phyloP scores from a whole-genome alignment of 768 basidiomycete species.

The Boletales sp. region DNA sequence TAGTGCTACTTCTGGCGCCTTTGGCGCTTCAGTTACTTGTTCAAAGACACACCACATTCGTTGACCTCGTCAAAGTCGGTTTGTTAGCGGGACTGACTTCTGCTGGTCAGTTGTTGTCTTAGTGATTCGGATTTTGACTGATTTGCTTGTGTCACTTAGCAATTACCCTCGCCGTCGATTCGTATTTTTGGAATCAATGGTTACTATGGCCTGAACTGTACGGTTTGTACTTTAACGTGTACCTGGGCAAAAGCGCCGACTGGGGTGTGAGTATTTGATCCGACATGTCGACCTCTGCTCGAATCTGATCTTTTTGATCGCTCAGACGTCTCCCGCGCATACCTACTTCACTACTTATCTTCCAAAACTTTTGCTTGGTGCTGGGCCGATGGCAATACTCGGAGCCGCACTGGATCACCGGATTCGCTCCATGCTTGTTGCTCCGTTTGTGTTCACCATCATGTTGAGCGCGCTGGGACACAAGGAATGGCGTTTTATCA shows the following conservation, averaged over 20 bases:
- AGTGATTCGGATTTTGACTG: not conserved
- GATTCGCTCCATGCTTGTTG: constrained; percentile 48
- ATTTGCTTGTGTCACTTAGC: constrained; percentile 34
- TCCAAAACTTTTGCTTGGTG: constrained; percentile 72
- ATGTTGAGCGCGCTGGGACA: constrained; percentile 78
- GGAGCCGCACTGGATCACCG: constrained; percentile 47
- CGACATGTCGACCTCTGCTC: not conserved
- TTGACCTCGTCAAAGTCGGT: constrained; percentile 46
- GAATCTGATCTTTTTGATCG: not conserved
- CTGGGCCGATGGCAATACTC: constrained; percentile 58
- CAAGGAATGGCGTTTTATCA: constrained; percentile 97
- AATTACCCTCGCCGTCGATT: constrained; percentile 66
- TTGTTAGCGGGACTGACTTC: constrained; percentile 47
- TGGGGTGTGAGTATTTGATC: constrained; percentile 75
- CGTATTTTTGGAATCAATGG: constrained; percentile 76
- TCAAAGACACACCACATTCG: constrained; percentile 40
- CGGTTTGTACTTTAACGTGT: constrained; percentile 79
- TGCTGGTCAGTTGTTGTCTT: constrained; percentile 39
- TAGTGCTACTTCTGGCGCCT: constrained; percentile 63
- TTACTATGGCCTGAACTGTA: constrained; percentile 86
- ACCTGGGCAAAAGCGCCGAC: constrained; percentile 78
- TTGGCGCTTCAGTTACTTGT: constrained; percentile 54
- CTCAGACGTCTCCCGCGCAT: constrained; percentile 64
- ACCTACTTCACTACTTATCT: constrained; percentile 65
- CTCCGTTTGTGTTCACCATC: constrained; percentile 50